These are phyloP conservation scores for Exutisphaerella laricina DNA, from an alignment of 2,329 filamentous ascomycete species.

Conservation along the genomic window DNA sequence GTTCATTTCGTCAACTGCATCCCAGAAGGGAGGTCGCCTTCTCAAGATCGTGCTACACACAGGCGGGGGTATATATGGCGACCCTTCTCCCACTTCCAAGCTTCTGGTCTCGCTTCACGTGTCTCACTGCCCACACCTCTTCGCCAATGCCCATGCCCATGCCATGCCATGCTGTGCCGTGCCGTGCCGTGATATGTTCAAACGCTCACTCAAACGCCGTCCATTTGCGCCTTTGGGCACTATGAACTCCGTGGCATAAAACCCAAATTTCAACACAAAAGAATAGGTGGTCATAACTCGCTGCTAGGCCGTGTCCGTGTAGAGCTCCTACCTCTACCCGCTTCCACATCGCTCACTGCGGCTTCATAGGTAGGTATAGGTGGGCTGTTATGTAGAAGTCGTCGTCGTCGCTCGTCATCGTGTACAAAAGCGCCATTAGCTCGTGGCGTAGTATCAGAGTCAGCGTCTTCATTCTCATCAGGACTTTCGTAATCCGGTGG, in stretches of 20 bases:
- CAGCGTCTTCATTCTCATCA: constrained; percentile 24
- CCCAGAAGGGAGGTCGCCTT: not conserved
- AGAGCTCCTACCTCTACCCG: constrained; percentile 26
- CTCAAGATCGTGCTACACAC: not conserved
- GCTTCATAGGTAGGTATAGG: constrained; percentile 81
- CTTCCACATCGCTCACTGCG: constrained; percentile 47
- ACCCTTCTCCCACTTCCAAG: not conserved
- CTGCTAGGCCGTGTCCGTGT: constrained; percentile 17
- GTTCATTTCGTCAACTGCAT: not conserved
- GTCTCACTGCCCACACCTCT: not conserved
- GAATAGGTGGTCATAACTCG: constrained; percentile 13
- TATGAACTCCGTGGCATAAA: not conserved
- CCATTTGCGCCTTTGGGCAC: not conserved
- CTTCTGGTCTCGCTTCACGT: constrained; percentile 2
- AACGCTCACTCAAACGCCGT: not conserved
- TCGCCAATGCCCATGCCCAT: not conserved
- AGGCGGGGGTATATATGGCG: constrained; percentile 2
- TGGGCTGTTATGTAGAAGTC: constrained; percentile 37
- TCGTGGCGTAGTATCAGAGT: constrained; percentile 24
- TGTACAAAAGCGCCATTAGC: constrained; percentile 21
- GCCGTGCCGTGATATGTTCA: not conserved
- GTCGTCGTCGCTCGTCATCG: constrained; percentile 8
- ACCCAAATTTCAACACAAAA: not conserved
- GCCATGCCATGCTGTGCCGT: not conserved
- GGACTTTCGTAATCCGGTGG: constrained; percentile 49